Conservation (phyloP, 352 stramenopile species). For the Globisporangium nagaii region DNA sequence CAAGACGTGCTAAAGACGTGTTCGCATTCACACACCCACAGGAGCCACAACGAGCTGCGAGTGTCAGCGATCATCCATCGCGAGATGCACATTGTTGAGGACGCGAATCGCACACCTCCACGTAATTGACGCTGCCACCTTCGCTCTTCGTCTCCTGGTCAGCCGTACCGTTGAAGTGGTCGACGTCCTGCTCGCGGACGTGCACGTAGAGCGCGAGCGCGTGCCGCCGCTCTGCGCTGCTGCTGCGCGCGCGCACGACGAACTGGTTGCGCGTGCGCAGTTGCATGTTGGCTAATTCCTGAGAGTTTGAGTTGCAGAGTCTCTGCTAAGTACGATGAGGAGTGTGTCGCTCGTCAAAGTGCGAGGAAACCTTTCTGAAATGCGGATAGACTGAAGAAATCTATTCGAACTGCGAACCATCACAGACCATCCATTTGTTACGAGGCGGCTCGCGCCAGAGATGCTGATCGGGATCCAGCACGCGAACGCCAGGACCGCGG, state of each 20-base stretch:
- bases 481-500: background rate
- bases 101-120: conserved; percentile 45
- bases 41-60: background rate
- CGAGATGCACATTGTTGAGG: no score
- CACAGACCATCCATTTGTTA: no score
- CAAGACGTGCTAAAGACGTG: conserved; percentile 26
- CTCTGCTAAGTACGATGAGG: no score
- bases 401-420: no score
- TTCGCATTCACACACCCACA: background rate
- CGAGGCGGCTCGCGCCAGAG: background rate
- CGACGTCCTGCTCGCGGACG: conserved; percentile 48
- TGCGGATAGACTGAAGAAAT: no score
- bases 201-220: conserved; percentile 53
- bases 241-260: conserved; percentile 31
- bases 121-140: conserved; percentile 11
- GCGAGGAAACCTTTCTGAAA: no score
- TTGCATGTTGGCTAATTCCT: background rate
- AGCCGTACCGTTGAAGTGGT: conserved; percentile 38
- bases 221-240: conserved; percentile 36
- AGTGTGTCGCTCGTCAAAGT: no score
- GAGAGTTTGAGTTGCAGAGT: no score
- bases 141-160: conserved; percentile 4
- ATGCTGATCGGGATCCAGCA: background rate
- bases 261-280: conserved; percentile 58
- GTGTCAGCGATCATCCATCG: background rate